Evolutionary conservation across 371 early-diverging fungal species (phyloP).

Genomic region (Mucor velutinosus): DNA sequence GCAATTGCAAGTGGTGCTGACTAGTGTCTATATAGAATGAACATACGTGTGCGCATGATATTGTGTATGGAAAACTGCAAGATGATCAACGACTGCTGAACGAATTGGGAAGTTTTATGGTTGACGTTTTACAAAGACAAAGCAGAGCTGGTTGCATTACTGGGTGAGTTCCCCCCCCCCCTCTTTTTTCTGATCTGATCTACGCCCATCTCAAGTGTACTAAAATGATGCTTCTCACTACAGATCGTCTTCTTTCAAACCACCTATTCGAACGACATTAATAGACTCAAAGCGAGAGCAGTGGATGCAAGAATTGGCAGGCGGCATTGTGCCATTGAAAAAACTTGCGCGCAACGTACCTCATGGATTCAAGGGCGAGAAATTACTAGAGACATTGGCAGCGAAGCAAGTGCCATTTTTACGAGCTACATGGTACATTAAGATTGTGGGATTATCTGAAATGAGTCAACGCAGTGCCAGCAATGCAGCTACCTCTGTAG

Average conservation of each 20-base stretch:
- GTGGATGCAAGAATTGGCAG: constrained; percentile 63
- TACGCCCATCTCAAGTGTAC: too few species aligned
- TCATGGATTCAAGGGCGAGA: constrained; percentile 70
- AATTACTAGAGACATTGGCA: constrained; percentile 63
- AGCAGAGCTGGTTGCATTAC: constrained; percentile 53
- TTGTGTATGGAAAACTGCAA: constrained; percentile 50
- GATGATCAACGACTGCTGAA: constrained; percentile 54
- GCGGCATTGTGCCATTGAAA: constrained; percentile 56
- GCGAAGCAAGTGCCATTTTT: constrained; percentile 64
- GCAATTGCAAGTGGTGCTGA: neutral
- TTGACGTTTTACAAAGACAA: constrained; percentile 58
- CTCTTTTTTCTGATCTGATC: too few species aligned
- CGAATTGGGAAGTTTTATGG: constrained; percentile 61
- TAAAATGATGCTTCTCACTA: neutral
- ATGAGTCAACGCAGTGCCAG: constrained; percentile 52
- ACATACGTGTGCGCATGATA: constrained; percentile 55
- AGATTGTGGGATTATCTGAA: constrained; percentile 65
- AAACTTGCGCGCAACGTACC: constrained; percentile 62
- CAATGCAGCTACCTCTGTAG: constrained; percentile 26
- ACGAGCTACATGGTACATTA: constrained; percentile 79
- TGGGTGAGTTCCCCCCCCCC: constrained; percentile 35
- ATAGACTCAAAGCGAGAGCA: constrained; percentile 62
- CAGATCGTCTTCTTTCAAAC: constrained; percentile 58
- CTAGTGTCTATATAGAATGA: constrained; percentile 38
- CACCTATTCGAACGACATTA: constrained; percentile 59